phyloP scores from a whole-genome alignment of 1,139 yeast species.

The Suhomyces chickasaworum region DNA sequence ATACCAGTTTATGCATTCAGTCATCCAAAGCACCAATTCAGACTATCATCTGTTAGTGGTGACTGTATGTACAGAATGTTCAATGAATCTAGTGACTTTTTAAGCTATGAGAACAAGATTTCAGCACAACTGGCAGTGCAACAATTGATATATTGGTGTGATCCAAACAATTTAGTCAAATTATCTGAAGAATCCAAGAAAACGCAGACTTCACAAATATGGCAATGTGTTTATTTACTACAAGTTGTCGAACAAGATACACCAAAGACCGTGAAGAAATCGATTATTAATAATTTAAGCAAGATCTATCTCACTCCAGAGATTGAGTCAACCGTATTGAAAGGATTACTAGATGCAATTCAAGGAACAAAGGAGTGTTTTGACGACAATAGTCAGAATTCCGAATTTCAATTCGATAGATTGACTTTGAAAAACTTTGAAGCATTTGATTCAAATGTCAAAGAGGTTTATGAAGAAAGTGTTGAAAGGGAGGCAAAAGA shows the following conservation, averaged over 20 bases:
- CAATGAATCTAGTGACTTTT: constrained; percentile 38
- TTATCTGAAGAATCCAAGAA: constrained; percentile 41
- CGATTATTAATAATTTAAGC: constrained; percentile 54
- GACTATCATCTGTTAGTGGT: constrained; percentile 63
- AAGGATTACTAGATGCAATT: constrained; percentile 37
- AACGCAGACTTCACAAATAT: constrained; percentile 54
- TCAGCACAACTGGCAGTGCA: constrained; percentile 66
- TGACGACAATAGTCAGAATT: constrained; percentile 27
- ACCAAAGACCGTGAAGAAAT: constrained; percentile 55
- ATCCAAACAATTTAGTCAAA: constrained; percentile 70
- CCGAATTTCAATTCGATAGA: constrained; percentile 44
- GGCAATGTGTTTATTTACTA: constrained; percentile 59
- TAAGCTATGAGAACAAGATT: constrained; percentile 32
- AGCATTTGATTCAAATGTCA: constrained; percentile 40
- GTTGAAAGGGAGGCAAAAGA: constrained; percentile 23
- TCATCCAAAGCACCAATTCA: constrained; percentile 69
- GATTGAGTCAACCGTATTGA: constrained; percentile 33
- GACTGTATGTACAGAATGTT: constrained; percentile 66
- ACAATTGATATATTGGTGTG: constrained; percentile 84
- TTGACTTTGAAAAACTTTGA: constrained; percentile 48
- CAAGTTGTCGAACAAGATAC: constrained; percentile 53
- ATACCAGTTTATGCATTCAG: constrained; percentile 89
- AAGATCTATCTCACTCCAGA: constrained; percentile 44
- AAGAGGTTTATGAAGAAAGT: constrained; percentile 31
- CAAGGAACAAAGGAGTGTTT: constrained; percentile 35